A percentile compares a stretch with the other conserved stretches of the same genome.
Conservation (phyloP, 2,329 filamentous ascomycete species). For the Calonectria hawksworthii region DNA sequence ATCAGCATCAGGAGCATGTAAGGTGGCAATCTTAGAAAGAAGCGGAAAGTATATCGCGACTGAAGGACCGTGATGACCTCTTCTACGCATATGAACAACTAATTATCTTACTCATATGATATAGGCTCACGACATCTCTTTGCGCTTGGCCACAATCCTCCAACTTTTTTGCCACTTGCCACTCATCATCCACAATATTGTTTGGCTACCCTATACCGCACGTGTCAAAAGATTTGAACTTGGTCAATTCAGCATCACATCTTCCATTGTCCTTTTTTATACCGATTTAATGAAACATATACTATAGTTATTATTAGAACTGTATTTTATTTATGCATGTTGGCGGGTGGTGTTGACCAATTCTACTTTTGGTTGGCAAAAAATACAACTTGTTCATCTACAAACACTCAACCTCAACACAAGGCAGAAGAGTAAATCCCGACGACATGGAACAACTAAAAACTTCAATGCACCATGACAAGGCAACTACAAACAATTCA, state of each 20-base stretch:
- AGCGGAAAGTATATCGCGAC: background rate
- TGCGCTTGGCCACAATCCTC: background rate
- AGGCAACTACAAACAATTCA: background rate
- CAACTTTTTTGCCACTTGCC: background rate
- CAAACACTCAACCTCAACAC: background rate
- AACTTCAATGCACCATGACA: background rate
- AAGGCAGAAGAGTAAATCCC: background rate
- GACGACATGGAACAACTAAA: background rate
- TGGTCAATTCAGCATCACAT: background rate
- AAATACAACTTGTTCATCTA: background rate
- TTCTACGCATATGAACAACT: no score
- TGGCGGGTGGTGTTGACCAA: background rate
- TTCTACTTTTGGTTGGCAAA: background rate
- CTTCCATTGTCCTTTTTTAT: background rate
- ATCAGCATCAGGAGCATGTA: background rate
- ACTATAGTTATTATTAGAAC: background rate
- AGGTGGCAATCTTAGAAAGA: background rate
- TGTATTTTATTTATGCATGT: background rate
- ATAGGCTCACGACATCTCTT: background rate
- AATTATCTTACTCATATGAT: no score
- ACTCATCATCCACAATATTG: background rate
- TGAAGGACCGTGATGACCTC: no score
- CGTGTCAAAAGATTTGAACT: background rate
- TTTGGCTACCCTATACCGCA: background rate
- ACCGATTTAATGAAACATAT: background rate